Evolutionary conservation across 257 asterid genomes (phyloP), one percentile per base, ranked within the genome.

Genomic region (Forsythia viridissima): DNA sequence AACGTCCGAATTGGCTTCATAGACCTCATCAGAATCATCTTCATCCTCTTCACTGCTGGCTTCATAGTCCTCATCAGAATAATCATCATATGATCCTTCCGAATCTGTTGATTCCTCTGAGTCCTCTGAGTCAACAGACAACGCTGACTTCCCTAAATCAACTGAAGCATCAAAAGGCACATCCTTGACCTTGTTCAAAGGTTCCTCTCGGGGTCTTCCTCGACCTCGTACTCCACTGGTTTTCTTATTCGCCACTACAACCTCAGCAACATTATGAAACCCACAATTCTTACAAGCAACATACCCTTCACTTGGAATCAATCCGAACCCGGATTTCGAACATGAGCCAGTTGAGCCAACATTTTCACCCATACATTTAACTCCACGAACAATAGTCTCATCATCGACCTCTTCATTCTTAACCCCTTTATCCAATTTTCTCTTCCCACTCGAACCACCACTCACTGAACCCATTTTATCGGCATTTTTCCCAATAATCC

Each of bases 21-120:
- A 74, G 42, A 81, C 83, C 70, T 51, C 76, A 55, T 80, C 86
- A 15, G 74, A 71, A 41, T 39, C 46, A 20, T 78, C 84, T 11
- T 65, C 78, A 30, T 51, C 79, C 24, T 67, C 81, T 30, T 84
- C 86, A 40, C 68, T 75, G 36, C 80, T 76, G 30, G 78, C 40
- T 71, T 34, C 65, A 37, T 51, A 18, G 5, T 12, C 59, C 9
- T 78, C 80, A 70, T 13, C 72, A 2, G 86, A 69, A 18, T 42
- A 10, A 71, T 80, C 85, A 63, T 21, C 70, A 30, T 30, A 1
- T 8, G 69, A 40, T 30, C 44, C 85, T 30, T 71, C 79, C 3
- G 74, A 74, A 10, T 21, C 55, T 51, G 20, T 30, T 5, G 79
- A 73, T 61, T 73, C 44, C 30, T 68, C 72, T 1, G 75, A 77